A percentile compares a stretch with the other conserved stretches of the same genome.
Conservation (phyloP, 2,329 filamentous ascomycete species). For the Diaporthe sp. region DNA sequence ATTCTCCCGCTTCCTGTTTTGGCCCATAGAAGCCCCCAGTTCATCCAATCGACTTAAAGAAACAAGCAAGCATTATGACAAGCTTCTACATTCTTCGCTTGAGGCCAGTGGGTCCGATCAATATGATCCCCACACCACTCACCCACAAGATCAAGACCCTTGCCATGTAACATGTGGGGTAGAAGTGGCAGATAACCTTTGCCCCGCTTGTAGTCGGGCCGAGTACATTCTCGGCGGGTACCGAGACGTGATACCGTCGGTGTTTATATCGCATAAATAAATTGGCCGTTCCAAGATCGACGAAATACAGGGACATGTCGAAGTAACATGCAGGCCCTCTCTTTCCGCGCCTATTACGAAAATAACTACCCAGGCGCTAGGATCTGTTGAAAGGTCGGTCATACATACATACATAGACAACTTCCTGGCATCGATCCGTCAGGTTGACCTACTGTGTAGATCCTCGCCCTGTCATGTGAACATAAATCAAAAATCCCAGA, state of each 20-base stretch:
- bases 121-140: constrained; percentile 4
- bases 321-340: too few species aligned
- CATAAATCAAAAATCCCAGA: neutral
- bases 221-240: neutral
- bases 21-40: neutral
- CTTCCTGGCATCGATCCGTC: too few species aligned
- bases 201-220: neutral
- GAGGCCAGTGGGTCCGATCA: constrained; percentile 3
- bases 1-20: neutral
- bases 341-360: too few species aligned
- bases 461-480: too few species aligned
- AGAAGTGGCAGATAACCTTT: constrained; percentile 3
- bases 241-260: too few species aligned
- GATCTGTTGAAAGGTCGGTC: too few species aligned
- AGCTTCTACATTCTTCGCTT: neutral
- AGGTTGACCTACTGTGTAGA: too few species aligned
- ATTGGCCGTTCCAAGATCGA: too few species aligned
- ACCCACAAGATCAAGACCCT: neutral
- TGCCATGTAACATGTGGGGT: neutral
- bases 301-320: too few species aligned
- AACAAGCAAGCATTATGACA: constrained; percentile 19
- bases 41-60: neutral
- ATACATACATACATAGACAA: too few species aligned
- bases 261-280: too few species aligned
- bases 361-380: too few species aligned